Percentiles rank a stretch among this genome's conserved stretches.
Conservation (phyloP, 768 basidiomycete species). For the Lentinula raphanica region DNA sequence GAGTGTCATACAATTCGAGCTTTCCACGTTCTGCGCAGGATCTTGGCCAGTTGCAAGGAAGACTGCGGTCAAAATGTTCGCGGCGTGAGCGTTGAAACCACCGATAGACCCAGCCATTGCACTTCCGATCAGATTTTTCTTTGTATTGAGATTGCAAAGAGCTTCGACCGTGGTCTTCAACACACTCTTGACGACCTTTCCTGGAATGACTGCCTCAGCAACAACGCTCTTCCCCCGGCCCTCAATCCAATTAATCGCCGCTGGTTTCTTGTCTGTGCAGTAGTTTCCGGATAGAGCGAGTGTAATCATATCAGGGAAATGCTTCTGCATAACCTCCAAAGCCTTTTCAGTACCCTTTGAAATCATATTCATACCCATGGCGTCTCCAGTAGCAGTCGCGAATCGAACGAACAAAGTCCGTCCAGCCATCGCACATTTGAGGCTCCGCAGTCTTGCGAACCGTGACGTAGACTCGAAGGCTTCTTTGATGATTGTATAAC, state of each 20-base stretch:
- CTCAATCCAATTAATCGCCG: conserved; percentile 99
- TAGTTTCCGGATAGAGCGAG: conserved; percentile 95
- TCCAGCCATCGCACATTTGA: conserved; percentile 91
- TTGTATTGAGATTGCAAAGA: conserved; percentile 84
- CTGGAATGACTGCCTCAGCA: conserved; percentile 90
- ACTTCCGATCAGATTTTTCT: conserved; percentile 97
- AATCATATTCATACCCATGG: conserved; percentile 99
- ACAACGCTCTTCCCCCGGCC: conserved; percentile 97
- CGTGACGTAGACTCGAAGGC: conserved; percentile 95
- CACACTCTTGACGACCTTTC: conserved; percentile 80
- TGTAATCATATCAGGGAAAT: conserved; percentile 89
- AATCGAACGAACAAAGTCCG: conserved; percentile 92
- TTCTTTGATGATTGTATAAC: conserved; percentile 65
- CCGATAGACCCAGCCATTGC: conserved; percentile 99
- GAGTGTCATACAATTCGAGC: conserved; percentile 95
- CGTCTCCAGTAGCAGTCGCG: conserved; percentile 91
- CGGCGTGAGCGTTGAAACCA: conserved; percentile 97
- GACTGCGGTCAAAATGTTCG: conserved; percentile 93
- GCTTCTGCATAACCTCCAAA: conserved; percentile 65
- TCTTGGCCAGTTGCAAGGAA: conserved; percentile 98
- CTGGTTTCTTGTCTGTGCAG: conserved; percentile 99
- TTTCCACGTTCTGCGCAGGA: conserved; percentile 98
- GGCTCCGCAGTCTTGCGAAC: conserved; percentile 78
- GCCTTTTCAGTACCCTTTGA: conserved; percentile 97
- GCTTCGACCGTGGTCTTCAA: conserved; percentile 93